Percentiles rank a stretch among this genome's conserved stretches.
Evolutionary conservation across 441 rosid genomes (phyloP).

Genomic region (Gossypium trilobum): DNA sequence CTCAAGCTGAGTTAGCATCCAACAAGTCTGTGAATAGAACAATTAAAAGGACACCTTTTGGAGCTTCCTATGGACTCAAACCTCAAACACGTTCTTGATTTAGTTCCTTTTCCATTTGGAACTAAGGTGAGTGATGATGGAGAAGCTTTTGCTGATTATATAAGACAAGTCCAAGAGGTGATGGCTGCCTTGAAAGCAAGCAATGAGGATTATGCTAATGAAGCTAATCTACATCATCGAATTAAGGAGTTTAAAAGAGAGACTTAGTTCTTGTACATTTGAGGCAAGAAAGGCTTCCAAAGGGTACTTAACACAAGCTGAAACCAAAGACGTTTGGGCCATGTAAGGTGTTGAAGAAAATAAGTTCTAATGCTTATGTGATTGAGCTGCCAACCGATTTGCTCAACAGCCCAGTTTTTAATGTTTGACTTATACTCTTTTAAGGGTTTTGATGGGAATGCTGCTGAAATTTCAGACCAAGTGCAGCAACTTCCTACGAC

Average conservation of each 20-base stretch:
- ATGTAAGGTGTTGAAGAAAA: neutral
- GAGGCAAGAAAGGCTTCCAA: neutral
- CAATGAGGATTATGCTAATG: neutral
- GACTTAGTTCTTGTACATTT: neutral
- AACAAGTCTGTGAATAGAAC: neutral
- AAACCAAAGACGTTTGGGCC: neutral
- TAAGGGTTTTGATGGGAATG: neutral
- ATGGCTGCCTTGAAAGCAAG: neutral
- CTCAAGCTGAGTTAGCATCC: neutral
- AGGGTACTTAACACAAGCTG: neutral
- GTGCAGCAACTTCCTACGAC: no score
- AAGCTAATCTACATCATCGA: neutral
- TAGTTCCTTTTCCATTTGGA: neutral
- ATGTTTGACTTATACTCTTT: neutral
- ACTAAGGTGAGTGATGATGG: neutral
- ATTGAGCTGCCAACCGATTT: neutral
- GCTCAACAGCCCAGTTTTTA: neutral
- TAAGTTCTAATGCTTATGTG: neutral
- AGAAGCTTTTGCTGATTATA: neutral
- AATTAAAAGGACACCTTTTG: neutral
- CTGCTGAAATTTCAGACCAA: no score
- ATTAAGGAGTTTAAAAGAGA: neutral
- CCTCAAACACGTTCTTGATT: neutral
- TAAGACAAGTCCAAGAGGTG: neutral
- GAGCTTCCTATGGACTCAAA: neutral